A percentile compares a stretch with the other conserved stretches of the same genome.
Conservation (phyloP, 176 grass and related monocot species). For the Hordeum marinum region DNA sequence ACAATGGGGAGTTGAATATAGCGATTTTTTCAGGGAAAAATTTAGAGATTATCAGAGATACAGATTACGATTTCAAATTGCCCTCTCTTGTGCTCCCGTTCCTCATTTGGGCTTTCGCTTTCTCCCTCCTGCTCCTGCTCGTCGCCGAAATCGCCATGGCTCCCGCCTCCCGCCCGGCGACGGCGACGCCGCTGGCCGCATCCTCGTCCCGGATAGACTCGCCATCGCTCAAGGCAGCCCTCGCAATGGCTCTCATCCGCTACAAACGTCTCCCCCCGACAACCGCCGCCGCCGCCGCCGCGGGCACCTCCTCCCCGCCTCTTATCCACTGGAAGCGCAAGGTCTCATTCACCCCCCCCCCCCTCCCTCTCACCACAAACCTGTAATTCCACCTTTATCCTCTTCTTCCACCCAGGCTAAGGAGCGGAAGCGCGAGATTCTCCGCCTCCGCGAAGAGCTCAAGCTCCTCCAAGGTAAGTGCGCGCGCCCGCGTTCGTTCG, state of each 20-base stretch:
- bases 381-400: slow-evolving; percentile 15
- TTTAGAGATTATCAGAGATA: no score
- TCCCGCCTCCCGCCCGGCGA: slow-evolving; percentile 25
- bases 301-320: slow-evolving; percentile 31
- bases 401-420: slow-evolving; percentile 45
- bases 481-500: neutral
- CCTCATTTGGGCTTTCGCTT: neutral
- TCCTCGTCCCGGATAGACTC: slow-evolving; percentile 48
- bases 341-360: slow-evolving; percentile 22
- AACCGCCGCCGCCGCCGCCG: neutral
- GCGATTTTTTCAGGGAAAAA: no score
- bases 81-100: neutral
- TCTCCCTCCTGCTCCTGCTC: neutral
- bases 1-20: no score
- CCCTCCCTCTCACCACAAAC: neutral
- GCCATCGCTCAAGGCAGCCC: slow-evolving; percentile 66
- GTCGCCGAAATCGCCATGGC: slow-evolving; percentile 33
- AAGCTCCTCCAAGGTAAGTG: slow-evolving; percentile 57
- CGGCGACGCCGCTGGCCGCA: neutral
- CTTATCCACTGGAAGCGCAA: slow-evolving; percentile 81
- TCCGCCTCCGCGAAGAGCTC: slow-evolving; percentile 81
- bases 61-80: neutral
- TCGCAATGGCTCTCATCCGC: slow-evolving; percentile 70
- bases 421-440: slow-evolving; percentile 84
- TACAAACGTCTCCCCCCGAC: slow-evolving; percentile 37